These are phyloP conservation scores for Brettanomyces nanus DNA, from an alignment of 805 yeast species.

Conservation along the genomic window DNA sequence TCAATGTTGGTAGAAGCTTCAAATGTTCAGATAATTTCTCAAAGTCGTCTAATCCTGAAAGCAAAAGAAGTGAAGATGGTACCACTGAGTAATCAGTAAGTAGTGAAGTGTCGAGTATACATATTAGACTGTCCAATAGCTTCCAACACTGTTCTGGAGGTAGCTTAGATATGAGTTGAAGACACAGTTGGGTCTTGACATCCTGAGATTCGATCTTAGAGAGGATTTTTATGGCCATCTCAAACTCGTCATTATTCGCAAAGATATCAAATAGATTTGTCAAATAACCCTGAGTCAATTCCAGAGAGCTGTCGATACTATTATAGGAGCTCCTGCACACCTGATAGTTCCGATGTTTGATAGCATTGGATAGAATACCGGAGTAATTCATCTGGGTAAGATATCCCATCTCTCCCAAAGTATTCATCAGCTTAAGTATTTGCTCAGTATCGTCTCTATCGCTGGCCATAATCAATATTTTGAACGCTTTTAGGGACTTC, in stretches of 20 bases:
- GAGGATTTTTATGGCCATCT: constrained; percentile 7
- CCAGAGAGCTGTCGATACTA: constrained; percentile 1
- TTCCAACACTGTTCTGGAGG: constrained; percentile 5
- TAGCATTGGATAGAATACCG: constrained; percentile 8
- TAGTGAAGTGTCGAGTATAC: not conserved
- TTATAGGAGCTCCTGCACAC: not conserved
- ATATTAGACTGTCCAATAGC: not conserved
- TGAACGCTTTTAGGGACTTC: constrained; percentile 7
- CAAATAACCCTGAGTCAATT: constrained; percentile 7
- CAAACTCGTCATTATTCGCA: constrained; percentile 5
- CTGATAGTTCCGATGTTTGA: constrained; percentile 1
- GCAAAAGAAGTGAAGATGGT: constrained; percentile 7
- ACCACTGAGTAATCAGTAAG: constrained; percentile 2
- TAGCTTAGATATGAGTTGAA: constrained; percentile 5
- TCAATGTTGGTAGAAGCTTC: not conserved
- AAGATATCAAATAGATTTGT: constrained; percentile 7
- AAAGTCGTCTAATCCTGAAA: constrained; percentile 7
- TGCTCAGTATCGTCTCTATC: constrained; percentile 15
- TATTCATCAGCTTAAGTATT: constrained; percentile 8
- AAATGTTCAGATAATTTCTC: constrained; percentile 7
- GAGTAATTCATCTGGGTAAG: constrained; percentile 8
- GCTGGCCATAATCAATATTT: constrained; percentile 14
- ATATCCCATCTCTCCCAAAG: constrained; percentile 1
- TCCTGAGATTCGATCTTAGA: constrained; percentile 5
- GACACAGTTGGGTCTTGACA: constrained; percentile 2